Evolutionary conservation across 148 eudicot genomes (phyloP).

Genomic region (Rhododendron vialii): DNA sequence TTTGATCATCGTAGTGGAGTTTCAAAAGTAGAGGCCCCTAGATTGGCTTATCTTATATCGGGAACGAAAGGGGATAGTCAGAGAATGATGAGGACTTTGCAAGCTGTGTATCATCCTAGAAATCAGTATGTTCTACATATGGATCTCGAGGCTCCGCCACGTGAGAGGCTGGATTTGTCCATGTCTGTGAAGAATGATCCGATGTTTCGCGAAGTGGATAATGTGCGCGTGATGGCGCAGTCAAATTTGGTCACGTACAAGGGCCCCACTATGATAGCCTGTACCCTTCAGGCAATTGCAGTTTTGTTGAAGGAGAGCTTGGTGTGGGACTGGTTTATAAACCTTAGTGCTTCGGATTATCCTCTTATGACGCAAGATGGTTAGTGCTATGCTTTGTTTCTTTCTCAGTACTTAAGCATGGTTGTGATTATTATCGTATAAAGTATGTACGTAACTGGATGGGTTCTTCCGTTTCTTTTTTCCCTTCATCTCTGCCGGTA

Average conservation of each 20-base stretch:
- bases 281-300: constrained; percentile 92
- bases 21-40: constrained; percentile 46
- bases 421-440: neutral
- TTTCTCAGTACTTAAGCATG: neutral
- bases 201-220: constrained; percentile 66
- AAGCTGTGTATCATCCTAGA: constrained; percentile 95
- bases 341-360: constrained; percentile 98
- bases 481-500: neutral
- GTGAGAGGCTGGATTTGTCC: constrained; percentile 76
- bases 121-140: constrained; percentile 88
- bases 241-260: constrained; percentile 94
- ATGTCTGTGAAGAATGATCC: constrained; percentile 74
- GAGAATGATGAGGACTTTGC: constrained; percentile 89
- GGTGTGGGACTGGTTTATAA: constrained; percentile 97
- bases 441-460: neutral
- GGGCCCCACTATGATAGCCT: constrained; percentile 97
- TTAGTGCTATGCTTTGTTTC: constrained; percentile 31
- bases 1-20: constrained; percentile 13
- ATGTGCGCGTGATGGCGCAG: constrained; percentile 87
- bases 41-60: constrained; percentile 89
- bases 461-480: neutral
- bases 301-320: constrained; percentile 67
- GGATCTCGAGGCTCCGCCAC: constrained; percentile 98
- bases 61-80: constrained; percentile 92
- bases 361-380: constrained; percentile 97